Evolutionary conservation across 495 filamentous ascomycete species (phyloP), one percentile per base, ranked within the genome.

Genomic region (Cladorrhinum samala): DNA sequence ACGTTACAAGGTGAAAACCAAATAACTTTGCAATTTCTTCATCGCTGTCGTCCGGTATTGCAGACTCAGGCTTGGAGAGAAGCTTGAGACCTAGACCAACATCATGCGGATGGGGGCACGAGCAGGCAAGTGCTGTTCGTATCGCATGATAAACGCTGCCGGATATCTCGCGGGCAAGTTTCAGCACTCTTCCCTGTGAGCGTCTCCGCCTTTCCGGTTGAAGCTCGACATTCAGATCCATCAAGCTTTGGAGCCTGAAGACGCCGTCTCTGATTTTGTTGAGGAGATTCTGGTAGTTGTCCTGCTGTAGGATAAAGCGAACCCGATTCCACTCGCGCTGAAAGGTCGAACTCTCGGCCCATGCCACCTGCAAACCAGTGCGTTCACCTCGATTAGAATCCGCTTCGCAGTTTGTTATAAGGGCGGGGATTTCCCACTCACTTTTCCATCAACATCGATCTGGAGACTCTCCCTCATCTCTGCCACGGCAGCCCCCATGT

Each of bases 61-160:
- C 19, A 43, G 56, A 16, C 5, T 33, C 11, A 17, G 45, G 38
- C 49, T 58, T 16, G 6, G 56, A 33, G 27, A 20, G 51, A 1
- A 42, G 11, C n/a, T 42, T 48, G 17, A 66, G 25, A 17, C 43
- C 43, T 38, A 66, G 19, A 1, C 50, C 50, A 4, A 67, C 14
- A 19, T 54, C 33, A 18, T 60, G 64, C 9, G 24, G 45, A 11
- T n/a, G 21, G 14, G 61, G 46, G 44, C 67, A 72, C 7, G 52
- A n/a, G 49, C 72, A 76, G 2, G 50, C 46, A 40, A 72, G 56
- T 33, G 63, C 57, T 1, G 59, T 60, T 39, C 50, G 49, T 2
- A 76, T 46, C 14, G 69, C 69, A 2, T 57, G 56, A 46, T 68
- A 72, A 0, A 76, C 53, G 20, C 63, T 63, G n/a, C 46, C 53